A percentile compares a stretch with the other conserved stretches of the same genome.
Conservation (phyloP, 2,329 filamentous ascomycete genomes). For the Scedosporium apiospermum region DNA sequence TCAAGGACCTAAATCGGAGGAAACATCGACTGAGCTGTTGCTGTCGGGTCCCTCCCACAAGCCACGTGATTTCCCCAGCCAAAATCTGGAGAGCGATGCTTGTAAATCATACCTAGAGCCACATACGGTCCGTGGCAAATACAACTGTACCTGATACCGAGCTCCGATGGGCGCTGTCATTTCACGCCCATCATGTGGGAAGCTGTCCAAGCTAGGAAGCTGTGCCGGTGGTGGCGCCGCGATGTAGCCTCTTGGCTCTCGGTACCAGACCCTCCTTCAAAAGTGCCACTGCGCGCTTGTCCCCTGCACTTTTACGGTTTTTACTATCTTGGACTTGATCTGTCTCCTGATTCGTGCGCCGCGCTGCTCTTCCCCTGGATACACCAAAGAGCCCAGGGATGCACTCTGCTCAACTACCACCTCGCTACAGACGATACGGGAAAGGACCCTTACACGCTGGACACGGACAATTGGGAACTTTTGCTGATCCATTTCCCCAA, state of each 20-base stretch:
- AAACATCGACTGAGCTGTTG: no score
- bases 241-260: background rate
- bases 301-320: background rate
- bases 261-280: background rate
- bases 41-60: no score
- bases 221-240: background rate
- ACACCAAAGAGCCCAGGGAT: background rate
- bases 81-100: no score
- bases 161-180: background rate
- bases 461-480: background rate
- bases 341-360: background rate
- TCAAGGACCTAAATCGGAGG: no score
- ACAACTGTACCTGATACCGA: background rate
- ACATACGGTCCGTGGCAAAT: background rate
- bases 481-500: background rate
- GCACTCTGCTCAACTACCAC: background rate
- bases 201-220: constrained; percentile 2
- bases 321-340: background rate
- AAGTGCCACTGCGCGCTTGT: constrained; percentile 1
- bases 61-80: no score
- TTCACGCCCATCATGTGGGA: background rate
- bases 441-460: background rate
- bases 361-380: background rate
- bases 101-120: no score
- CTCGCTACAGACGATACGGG: background rate